Evolutionary conservation across 164 flowering plant genomes (phyloP), one percentile per base, ranked within the genome.

Genomic region (Tetracentron sinense): DNA sequence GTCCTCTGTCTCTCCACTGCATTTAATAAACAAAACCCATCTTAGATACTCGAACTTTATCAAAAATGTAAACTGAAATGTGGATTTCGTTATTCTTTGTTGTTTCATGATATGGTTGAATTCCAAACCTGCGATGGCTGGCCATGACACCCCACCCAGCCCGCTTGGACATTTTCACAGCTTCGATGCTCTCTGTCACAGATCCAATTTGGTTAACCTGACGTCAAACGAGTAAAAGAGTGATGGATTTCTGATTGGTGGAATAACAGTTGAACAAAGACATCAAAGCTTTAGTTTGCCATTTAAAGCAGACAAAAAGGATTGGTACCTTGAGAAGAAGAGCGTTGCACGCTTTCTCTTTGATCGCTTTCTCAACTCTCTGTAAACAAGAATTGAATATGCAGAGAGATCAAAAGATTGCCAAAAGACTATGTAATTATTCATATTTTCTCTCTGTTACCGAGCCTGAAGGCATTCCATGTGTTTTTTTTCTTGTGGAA

Each of bases 141-240:
- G 97, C 85, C 97, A 90, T 90, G 26, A 90, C 92, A 62, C 97
- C 97, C 97, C 97, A 90, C n/a, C 91, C 95, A 66, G 97, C 97
- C 8, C 54, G 67, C 81, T 90, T 90, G 70, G 97, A 90, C 97
- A 90, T 90, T 64, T 63, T 90, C 27, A 90, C 97, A 35, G 95
- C 97, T 76, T 90, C 95, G 79, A 90, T 90, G 61, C 97, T 90
- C 84, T 90, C 95, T 31, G 97, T 90, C 10, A 90, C 95, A 8
- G 91, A 83, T 33, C 97, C 97, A 72, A 90, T 90, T 81, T 90
- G 97, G 72, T 90, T 88, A 42, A 90, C 96, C 96, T 88, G 85
- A 66, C 52, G 7, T 33, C 22, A 17, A 55, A 44, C 23, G 65
- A 10, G 61, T 4, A 50, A 31, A 33, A 27, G 28, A 21, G 26